Evolutionary conservation across 2,329 filamentous ascomycete genomes (phyloP).

Genomic region (Pseudopithomyces chartarum): DNA sequence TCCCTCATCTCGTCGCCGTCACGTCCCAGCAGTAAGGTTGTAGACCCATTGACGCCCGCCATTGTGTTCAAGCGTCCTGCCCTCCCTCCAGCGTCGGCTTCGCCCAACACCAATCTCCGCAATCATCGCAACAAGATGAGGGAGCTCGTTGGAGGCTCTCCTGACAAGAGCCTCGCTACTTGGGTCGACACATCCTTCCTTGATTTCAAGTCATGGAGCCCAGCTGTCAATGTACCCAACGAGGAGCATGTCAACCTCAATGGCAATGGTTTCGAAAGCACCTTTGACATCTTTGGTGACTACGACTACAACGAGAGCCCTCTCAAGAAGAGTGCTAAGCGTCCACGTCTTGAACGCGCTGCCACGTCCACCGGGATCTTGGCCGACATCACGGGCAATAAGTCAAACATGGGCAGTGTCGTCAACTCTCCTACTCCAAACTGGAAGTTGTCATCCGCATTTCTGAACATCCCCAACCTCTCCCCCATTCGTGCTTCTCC

Average conservation of each 20-base stretch:
- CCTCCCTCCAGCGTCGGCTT: conserved; percentile 75
- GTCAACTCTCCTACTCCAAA: conserved; percentile 38
- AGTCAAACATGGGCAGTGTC: conserved; percentile 57
- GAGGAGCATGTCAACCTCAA: conserved; percentile 61
- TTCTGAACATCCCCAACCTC: conserved; percentile 43
- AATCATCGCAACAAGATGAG: conserved; percentile 84
- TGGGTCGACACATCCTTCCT: conserved; percentile 58
- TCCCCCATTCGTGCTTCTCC: conserved; percentile 41
- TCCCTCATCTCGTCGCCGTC: conserved; percentile 50
- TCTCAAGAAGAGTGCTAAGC: conserved; percentile 66
- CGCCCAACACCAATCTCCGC: conserved; percentile 88
- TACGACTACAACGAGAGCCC: conserved; percentile 64
- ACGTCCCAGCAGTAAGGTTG: conserved; percentile 39
- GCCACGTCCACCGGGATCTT: conserved; percentile 66
- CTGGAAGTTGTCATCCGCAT: conserved; percentile 42
- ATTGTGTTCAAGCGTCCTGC: conserved; percentile 76
- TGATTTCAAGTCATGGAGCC: conserved; percentile 59
- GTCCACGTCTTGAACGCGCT: conserved; percentile 66
- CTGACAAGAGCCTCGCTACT: conserved; percentile 61
- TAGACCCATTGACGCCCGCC: conserved; percentile 78
- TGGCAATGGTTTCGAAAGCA: conserved; percentile 52
- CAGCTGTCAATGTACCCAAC: conserved; percentile 67
- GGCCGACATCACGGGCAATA: conserved; percentile 62
- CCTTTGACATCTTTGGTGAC: conserved; percentile 67
- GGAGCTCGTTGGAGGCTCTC: conserved; percentile 77